Base-by-base conservation (phyloP, 179 eudicot species). In the Silene noctiflora region DNA sequence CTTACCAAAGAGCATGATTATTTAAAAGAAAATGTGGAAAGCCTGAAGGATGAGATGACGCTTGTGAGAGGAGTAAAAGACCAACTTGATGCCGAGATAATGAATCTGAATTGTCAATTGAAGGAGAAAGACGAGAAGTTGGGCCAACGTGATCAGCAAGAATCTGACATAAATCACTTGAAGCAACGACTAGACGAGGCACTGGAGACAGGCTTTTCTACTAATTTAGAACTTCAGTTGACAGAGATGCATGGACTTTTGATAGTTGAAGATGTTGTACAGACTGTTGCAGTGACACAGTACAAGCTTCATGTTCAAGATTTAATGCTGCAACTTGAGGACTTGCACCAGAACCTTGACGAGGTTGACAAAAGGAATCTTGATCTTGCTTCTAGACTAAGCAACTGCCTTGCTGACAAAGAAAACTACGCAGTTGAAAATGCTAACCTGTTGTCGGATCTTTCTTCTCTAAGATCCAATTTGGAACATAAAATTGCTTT, bases 41-140 rank as follows among this genome's bases (percentile, higher is more conserved):
- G 64, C 83, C 77, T 91, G 87, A 81, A 82, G 56, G 83, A 88
- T 83, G 92, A 89, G 72, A 67, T 93, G 81, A 74, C 73, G 33
- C 78, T 75, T 72, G 91, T 88, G 80, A 89, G 86, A 81, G 84
- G 81, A 42, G 25, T 78, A 42, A 90, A 78, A 82, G 82, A 81
- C 31, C 81, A 83, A 79, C 81, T 93, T 13, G 90, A 86, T 81
- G 78, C 71, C 75, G 81, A 81, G 46, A 72, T 89, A 64, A 71
- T 77, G 31, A 83, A 83, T 80, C 80, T 93, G 71, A 61, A 74
- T 73, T 72, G 77, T 48, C 87, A 83, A 65, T 69, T 91, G 82
- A 78, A 83, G 33, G 85, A 86, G 81, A 84, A 77, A 71, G 84
- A 80, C 46, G 78, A 78, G 13, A 81, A 77, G 29, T 72, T 87